Base-by-base conservation (phyloP, 768 basidiomycete species). In the Zangia roseola region DNA sequence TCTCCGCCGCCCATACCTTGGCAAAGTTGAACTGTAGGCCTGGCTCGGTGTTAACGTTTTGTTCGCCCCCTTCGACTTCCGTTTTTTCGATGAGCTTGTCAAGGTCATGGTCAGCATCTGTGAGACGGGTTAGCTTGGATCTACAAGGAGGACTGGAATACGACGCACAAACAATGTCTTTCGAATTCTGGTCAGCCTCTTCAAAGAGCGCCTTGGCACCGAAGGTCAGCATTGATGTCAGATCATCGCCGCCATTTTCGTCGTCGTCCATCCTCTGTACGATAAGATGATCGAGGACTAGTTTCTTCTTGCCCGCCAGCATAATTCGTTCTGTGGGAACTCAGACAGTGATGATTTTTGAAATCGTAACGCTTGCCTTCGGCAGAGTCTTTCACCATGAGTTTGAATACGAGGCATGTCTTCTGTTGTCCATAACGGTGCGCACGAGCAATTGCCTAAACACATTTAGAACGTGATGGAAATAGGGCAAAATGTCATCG, bases 371-470 rank as follows among this genome's bases (percentile, higher is more conserved):
- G 40, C 66, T 49, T 45, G 84, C 90, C 91, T 79, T 94, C 91
- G 10, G 94, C 91, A 7, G 93, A 91, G 47, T 88, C 85, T 67
- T 95, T 95, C 46, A 92, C 83, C 91, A 98, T 93, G 35, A 99
- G 70, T 64, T 95, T 97, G 76, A 97, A 95, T 21, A 95, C 93
- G 37, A 95, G 75, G 52, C 93, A 94, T 6, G 90, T 91, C 63
- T 97, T 97, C 69, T 83, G 81, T 70, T 98, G 97, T 2, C 97
- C 97, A 62, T 86, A 98, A 45, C 97, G 83, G 73, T 98, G 92
- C 21, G 93, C 83, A 43, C 97, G 84, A 19, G 94, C 86, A 49
- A 99, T 97, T 28, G 97, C 97, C 87, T 97, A 59, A 4, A 52
- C 21, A 40, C 13, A 13, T 44, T 62, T n/a, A 59, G 52, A 37